Evolutionary conservation across 306 rosid species (phyloP).

Genomic region (Dalbergia oliveri): DNA sequence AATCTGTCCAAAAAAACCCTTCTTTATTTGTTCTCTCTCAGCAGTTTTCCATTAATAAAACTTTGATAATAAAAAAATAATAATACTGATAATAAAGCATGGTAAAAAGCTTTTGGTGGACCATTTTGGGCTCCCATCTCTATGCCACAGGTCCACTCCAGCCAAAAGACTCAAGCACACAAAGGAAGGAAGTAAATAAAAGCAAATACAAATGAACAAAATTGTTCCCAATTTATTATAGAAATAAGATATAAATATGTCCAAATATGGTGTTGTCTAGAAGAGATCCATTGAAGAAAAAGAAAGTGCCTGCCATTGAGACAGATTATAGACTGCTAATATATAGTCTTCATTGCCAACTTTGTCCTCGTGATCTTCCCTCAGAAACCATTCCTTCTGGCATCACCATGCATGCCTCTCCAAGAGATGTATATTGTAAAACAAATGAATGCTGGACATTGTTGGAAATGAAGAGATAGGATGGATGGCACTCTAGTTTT

Average conservation of each 20-base stretch:
- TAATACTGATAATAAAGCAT: neutral
- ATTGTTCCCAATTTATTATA: constrained; percentile 70
- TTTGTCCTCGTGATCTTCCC: constrained; percentile 56
- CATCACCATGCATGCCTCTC: constrained; percentile 38
- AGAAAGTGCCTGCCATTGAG: constrained; percentile 46
- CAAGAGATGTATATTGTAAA: constrained; percentile 21
- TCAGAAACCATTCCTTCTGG: constrained; percentile 32
- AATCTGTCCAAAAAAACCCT: constrained; percentile 16
- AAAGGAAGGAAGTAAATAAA: constrained; percentile 11
- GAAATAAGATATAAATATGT: constrained; percentile 62
- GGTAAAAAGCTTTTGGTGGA: constrained; percentile 39
- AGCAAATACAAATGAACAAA: constrained; percentile 49
- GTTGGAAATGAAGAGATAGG: constrained; percentile 54
- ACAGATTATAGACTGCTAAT: constrained; percentile 43
- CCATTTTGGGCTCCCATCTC: constrained; percentile 43
- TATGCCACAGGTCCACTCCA: neutral
- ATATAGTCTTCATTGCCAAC: constrained; percentile 58
- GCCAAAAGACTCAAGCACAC: constrained; percentile 31
- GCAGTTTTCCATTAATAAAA: constrained; percentile 9
- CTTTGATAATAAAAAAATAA: neutral
- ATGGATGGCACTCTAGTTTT: constrained; percentile 17
- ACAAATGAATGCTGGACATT: constrained; percentile 53
- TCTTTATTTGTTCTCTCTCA: constrained; percentile 18
- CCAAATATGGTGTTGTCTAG: constrained; percentile 67
- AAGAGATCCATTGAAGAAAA: constrained; percentile 49